Evolutionary conservation across 768 basidiomycete species (phyloP).

Genomic region (Pisolithus microcarpus): DNA sequence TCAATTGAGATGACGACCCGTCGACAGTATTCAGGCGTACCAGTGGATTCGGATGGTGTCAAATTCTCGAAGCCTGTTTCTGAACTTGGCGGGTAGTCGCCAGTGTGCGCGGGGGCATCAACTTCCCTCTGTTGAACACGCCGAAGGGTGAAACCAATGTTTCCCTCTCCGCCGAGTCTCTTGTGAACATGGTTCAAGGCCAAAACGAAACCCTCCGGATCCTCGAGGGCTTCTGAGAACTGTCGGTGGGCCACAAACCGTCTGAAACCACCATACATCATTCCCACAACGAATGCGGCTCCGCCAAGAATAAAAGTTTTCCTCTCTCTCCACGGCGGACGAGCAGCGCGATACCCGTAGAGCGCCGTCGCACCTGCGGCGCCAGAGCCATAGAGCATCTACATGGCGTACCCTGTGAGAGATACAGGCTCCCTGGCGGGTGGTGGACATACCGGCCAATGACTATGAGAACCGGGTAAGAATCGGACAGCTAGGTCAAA

Average conservation of each 20-base stretch:
- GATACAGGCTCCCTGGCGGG: background rate
- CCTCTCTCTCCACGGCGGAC: constrained; percentile 22
- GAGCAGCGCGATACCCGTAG: constrained; percentile 20
- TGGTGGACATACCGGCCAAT: constrained; percentile 34
- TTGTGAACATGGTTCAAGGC: constrained; percentile 27
- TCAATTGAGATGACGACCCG: background rate
- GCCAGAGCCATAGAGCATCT: constrained; percentile 17
- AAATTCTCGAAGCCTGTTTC: constrained; percentile 11
- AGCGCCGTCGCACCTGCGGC: constrained; percentile 18
- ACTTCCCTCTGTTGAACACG: constrained; percentile 18
- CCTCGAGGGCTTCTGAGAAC: constrained; percentile 25
- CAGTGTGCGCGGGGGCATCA: constrained; percentile 1
- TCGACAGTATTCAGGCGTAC: constrained; percentile 9
- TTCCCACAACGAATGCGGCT: constrained; percentile 22
- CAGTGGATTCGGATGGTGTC: constrained; percentile 5
- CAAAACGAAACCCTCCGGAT: constrained; percentile 23
- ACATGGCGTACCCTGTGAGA: background rate
- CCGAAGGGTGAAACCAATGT: constrained; percentile 17
- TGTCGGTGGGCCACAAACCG: constrained; percentile 23
- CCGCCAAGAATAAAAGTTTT: constrained; percentile 20
- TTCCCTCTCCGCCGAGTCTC: constrained; percentile 26
- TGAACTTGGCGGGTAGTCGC: constrained; percentile 2
- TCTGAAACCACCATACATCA: constrained; percentile 27
- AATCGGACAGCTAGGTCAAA: constrained; percentile 50
- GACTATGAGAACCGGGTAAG: constrained; percentile 41